These are phyloP conservation scores for Eucalyptus erythrocorys DNA, from an alignment of 345 rosid species.

Conservation along the genomic window DNA sequence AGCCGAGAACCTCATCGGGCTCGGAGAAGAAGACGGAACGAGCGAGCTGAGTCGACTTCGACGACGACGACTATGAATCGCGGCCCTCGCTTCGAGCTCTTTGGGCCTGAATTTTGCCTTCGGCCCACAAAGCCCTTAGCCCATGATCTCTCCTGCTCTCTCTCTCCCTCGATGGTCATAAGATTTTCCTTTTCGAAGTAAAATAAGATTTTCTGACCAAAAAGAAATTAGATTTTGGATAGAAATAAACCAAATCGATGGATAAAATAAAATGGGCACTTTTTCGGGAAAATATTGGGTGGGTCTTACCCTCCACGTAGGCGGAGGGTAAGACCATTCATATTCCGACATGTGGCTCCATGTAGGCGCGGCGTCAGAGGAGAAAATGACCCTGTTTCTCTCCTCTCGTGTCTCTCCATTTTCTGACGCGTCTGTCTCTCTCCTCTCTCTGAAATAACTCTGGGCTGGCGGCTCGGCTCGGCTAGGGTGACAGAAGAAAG, in stretches of 20 bases:
- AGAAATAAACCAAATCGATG: background rate
- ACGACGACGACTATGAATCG: background rate
- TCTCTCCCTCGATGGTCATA: background rate
- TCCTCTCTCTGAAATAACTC: too few species aligned
- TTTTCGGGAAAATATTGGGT: too few species aligned
- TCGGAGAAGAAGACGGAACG: background rate
- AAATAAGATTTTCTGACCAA: background rate
- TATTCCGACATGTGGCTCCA: too few species aligned
- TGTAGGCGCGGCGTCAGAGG: too few species aligned
- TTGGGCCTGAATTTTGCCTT: background rate
- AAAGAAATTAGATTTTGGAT: background rate
- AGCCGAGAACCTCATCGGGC: background rate
- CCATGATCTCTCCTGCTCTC: background rate
- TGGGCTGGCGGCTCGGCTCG: too few species aligned
- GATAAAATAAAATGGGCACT: background rate
- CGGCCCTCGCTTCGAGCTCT: background rate
- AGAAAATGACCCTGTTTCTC: too few species aligned
- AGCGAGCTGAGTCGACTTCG: background rate
- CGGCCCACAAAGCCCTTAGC: background rate
- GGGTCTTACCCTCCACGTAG: too few species aligned
- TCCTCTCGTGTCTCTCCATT: too few species aligned
- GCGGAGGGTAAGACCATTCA: too few species aligned
- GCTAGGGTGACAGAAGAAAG: too few species aligned
- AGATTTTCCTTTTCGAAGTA: background rate
- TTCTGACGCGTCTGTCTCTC: too few species aligned